A percentile compares a stretch with the other conserved stretches of the same genome.
phyloP scores from a whole-genome alignment of 192 early-diverging fungal species.

The Coemansia reversa region DNA sequence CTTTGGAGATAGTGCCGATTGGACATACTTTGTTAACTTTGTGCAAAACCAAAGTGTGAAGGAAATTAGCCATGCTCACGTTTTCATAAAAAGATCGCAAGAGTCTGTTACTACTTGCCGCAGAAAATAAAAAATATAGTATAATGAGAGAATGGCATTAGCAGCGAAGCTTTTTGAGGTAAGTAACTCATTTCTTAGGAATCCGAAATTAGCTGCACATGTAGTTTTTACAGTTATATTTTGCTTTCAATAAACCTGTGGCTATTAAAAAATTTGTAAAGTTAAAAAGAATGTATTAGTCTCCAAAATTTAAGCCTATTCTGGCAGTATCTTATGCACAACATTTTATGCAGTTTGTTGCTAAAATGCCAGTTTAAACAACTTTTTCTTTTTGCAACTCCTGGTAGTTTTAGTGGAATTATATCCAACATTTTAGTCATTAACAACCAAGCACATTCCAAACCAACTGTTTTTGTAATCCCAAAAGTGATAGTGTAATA shows the following conservation, averaged over 20 bases:
- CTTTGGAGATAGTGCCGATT: conserved; percentile 21
- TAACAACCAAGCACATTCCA: too few species aligned
- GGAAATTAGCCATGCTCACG: conserved; percentile 44
- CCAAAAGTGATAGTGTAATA: too few species aligned
- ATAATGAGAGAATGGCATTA: too few species aligned
- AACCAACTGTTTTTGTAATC: too few species aligned
- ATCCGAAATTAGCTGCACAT: too few species aligned
- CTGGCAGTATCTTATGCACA: too few species aligned
- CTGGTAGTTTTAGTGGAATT: too few species aligned
- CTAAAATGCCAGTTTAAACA: neutral
- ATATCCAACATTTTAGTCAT: too few species aligned
- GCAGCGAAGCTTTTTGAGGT: neutral
- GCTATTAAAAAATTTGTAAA: neutral
- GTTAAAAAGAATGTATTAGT: neutral
- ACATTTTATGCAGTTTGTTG: neutral
- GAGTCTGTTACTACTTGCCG: neutral
- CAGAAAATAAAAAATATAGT: neutral
- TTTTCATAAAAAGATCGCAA: conserved; percentile 20
- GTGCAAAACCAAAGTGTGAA: conserved; percentile 39
- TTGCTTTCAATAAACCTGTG: neutral
- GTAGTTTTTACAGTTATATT: neutral
- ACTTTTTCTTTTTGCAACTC: too few species aligned
- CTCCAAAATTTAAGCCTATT: neutral
- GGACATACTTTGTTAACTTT: conserved; percentile 41
- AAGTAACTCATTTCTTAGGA: neutral